Base-by-base conservation (phyloP, 768 basidiomycete species). In the Leccinum pellstonianum region DNA sequence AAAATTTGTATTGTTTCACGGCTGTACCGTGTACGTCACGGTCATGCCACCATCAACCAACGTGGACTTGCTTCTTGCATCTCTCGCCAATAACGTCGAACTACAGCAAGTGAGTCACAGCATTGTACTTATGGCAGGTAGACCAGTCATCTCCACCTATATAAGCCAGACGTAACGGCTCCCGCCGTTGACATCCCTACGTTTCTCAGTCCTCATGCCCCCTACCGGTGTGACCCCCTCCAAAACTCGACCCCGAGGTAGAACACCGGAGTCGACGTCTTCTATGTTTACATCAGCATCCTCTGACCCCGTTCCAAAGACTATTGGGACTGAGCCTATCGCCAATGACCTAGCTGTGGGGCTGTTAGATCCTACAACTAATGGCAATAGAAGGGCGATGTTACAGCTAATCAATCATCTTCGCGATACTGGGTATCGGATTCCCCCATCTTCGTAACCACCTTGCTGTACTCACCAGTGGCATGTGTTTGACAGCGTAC, bases 361-460 rank as follows among this genome's bases (percentile, higher is more conserved):
- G 0, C 76, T 88, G 0, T 82, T 84, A 0, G 79, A 82, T 59
- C 75, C 81, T 0, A 64, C 71, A 10, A 69, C 79, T n/a, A 73
- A 79, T 0, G 70, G 75, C 3, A 72, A 70, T 1, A 76, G 85
- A 5, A 77, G 81, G 5, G 75, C 70, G 14, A 80, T 87, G 77
- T 74, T 89, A 0, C 86, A 88, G 53, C 66, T 86, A 0, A 76
- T 87, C 2, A 86, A 88, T 57, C 80, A 80, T 1, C 68, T 90
- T 0, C 84, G 84, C 10, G 82, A 71, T 49, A 87, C 86, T 0
- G 88, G 88, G 88, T 86, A 60, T 12, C 74, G 23, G 6, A 4
- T 14, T 48, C 37, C 33, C 35, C 46, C 29, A 7, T 46, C 10
- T 11, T 19, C 43, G 10, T 21, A 27, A 19, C 17, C 21, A 21